Evolutionary conservation across 345 rosid genomes (phyloP).

Genomic region (Odontarrhena argentea): DNA sequence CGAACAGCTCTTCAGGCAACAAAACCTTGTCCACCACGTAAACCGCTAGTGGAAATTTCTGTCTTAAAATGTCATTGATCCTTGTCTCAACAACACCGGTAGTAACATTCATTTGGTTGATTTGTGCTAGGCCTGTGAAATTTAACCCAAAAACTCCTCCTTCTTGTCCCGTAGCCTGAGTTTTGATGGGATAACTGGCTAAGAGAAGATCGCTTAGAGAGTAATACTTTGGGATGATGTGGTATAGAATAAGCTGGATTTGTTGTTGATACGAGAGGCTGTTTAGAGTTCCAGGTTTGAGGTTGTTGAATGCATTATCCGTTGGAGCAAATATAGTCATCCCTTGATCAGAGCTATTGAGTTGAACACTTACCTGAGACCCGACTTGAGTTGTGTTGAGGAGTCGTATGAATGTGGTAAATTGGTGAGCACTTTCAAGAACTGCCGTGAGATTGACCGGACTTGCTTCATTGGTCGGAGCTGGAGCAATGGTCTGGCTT

Average conservation of each 20-base stretch:
- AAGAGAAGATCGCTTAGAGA: constrained; percentile 47
- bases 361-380: constrained; percentile 56
- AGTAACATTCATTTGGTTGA: constrained; percentile 73
- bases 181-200: constrained; percentile 69
- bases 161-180: constrained; percentile 54
- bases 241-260: constrained; percentile 60
- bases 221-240: constrained; percentile 59
- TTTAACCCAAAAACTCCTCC: constrained; percentile 54
- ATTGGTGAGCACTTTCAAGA: constrained; percentile 62
- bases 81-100: constrained; percentile 58
- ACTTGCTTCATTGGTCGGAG: constrained; percentile 51
- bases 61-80: constrained; percentile 50
- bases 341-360: constrained; percentile 68
- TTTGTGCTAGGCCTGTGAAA: constrained; percentile 49
- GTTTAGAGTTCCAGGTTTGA: constrained; percentile 55
- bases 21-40: constrained; percentile 71
- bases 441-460: constrained; percentile 67
- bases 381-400: constrained; percentile 54
- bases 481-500: constrained; percentile 45
- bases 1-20: constrained; percentile 57
- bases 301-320: constrained; percentile 73
- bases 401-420: constrained; percentile 53
- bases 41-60: constrained; percentile 54
- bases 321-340: constrained; percentile 75
- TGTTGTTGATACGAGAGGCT: constrained; percentile 47